Evolutionary conservation across 257 asterid species (phyloP).

Genomic region (Lavandula angustifolia): DNA sequence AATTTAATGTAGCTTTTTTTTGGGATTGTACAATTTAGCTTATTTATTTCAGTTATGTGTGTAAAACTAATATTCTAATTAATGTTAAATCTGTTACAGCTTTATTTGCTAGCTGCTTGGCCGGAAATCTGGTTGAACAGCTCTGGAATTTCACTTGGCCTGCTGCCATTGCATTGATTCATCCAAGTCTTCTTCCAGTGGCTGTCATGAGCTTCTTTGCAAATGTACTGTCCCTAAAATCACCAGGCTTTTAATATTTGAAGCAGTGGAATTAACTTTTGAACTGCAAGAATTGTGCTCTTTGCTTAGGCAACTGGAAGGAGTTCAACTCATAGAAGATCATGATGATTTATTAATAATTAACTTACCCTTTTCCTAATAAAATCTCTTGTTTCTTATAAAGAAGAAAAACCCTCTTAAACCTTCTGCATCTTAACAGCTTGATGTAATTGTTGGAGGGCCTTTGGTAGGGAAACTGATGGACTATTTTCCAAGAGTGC

Average conservation of each 20-base stretch:
- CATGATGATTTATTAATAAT: neutral
- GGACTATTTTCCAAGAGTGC: constrained; percentile 91
- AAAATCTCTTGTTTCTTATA: neutral
- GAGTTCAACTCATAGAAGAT: constrained; percentile 4
- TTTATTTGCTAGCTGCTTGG: constrained; percentile 88
- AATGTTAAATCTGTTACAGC: constrained; percentile 43
- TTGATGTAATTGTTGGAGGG: constrained; percentile 88
- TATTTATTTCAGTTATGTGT: constrained; percentile 16
- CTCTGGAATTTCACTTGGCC: constrained; percentile 98
- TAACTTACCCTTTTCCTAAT: neutral
- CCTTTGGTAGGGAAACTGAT: constrained; percentile 89
- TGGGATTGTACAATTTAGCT: too few species aligned
- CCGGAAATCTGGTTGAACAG: constrained; percentile 95
- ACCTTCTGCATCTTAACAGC: constrained; percentile 50
- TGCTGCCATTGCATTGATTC: constrained; percentile 86
- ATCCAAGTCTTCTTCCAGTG: constrained; percentile 94
- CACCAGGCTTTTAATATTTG: constrained; percentile 21
- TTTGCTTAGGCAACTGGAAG: constrained; percentile 1
- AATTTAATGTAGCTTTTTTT: too few species aligned
- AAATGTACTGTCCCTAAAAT: constrained; percentile 55
- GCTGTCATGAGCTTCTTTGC: constrained; percentile 80
- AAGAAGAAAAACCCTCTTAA: constrained; percentile 5
- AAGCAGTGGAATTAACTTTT: constrained; percentile 30
- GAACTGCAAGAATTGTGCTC: neutral
- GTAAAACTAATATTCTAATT: constrained; percentile 29